phyloP scores from a whole-genome alignment of 805 yeast genomes.

The Nakazawaea holstii region DNA sequence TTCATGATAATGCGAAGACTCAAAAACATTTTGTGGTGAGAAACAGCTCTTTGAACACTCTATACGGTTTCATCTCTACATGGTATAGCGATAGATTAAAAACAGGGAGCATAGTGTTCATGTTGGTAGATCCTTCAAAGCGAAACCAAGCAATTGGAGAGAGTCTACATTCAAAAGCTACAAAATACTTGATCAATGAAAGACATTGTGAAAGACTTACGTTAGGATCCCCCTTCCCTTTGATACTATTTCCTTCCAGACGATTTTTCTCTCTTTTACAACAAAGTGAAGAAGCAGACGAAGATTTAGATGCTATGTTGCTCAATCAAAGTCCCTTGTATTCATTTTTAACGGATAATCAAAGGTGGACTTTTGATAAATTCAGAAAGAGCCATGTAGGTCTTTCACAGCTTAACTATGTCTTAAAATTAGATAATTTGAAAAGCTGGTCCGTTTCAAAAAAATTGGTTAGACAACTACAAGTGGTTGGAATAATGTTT shows the following conservation, averaged over 20 bases:
- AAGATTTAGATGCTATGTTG: neutral
- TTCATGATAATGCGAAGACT: constrained; percentile 18
- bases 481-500: constrained; percentile 52
- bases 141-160: constrained; percentile 51
- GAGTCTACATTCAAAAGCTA: constrained; percentile 46
- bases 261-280: constrained; percentile 7
- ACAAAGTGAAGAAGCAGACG: neutral
- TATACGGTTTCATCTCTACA: constrained; percentile 50
- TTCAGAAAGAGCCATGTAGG: constrained; percentile 1
- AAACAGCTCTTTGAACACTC: constrained; percentile 47
- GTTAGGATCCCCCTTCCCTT: constrained; percentile 44
- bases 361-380: constrained; percentile 8
- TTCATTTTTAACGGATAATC: constrained; percentile 3
- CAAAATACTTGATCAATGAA: constrained; percentile 41
- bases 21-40: constrained; percentile 51
- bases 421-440: constrained; percentile 37
- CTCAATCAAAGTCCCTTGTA: neutral
- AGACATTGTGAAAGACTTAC: constrained; percentile 32
- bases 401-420: constrained; percentile 13
- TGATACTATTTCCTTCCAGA: constrained; percentile 20
- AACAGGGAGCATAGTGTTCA: constrained; percentile 38
- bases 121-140: constrained; percentile 49
- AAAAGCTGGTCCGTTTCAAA: constrained; percentile 48
- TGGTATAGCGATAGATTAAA: constrained; percentile 37
- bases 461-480: constrained; percentile 47